These are phyloP conservation scores for Aspergillus aculeatus DNA, from an alignment of 2,329 filamentous ascomycete genomes.

Conservation along the genomic window DNA sequence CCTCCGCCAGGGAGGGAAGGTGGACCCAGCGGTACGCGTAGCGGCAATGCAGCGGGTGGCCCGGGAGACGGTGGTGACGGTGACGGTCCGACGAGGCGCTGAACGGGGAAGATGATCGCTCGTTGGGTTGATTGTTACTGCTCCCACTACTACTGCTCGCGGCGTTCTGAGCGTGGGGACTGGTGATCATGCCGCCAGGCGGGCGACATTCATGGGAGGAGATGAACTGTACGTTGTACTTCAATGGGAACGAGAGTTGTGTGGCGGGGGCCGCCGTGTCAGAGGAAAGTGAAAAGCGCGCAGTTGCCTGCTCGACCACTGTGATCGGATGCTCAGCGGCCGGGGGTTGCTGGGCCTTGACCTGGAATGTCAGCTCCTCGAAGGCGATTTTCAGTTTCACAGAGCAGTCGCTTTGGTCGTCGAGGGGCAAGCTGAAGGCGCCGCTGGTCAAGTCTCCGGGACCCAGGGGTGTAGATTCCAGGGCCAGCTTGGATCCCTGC, in stretches of 20 bases:
- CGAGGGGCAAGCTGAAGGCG: conserved; percentile 41
- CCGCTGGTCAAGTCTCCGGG: conserved; percentile 37
- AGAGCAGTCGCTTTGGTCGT: conserved; percentile 20
- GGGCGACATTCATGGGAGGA: conserved; percentile 54
- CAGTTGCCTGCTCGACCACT: conserved; percentile 25
- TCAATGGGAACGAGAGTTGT: conserved; percentile 41
- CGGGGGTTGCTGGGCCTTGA: conserved; percentile 17
- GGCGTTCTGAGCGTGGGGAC: neutral
- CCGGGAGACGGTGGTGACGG: conserved; percentile 32
- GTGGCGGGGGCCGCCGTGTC: conserved; percentile 11
- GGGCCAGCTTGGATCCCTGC: conserved; percentile 39
- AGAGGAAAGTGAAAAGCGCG: conserved; percentile 27
- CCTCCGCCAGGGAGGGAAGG: conserved; percentile 25
- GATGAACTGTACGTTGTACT: conserved; percentile 55
- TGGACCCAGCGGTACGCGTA: conserved; percentile 35
- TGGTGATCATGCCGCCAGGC: conserved; percentile 36
- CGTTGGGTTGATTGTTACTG: too few species aligned
- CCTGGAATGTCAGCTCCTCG: conserved; percentile 26
- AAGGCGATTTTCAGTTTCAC: conserved; percentile 20
- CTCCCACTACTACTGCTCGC: neutral
- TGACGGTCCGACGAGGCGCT: conserved; percentile 8
- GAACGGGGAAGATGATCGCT: conserved; percentile 6
- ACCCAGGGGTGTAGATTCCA: conserved; percentile 43
- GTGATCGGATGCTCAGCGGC: conserved; percentile 14
- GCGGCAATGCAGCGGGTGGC: conserved; percentile 39